A percentile compares a stretch with the other conserved stretches of the same genome.
Evolutionary conservation across 345 rosid genomes (phyloP).

Genomic region (Salix exigua): DNA sequence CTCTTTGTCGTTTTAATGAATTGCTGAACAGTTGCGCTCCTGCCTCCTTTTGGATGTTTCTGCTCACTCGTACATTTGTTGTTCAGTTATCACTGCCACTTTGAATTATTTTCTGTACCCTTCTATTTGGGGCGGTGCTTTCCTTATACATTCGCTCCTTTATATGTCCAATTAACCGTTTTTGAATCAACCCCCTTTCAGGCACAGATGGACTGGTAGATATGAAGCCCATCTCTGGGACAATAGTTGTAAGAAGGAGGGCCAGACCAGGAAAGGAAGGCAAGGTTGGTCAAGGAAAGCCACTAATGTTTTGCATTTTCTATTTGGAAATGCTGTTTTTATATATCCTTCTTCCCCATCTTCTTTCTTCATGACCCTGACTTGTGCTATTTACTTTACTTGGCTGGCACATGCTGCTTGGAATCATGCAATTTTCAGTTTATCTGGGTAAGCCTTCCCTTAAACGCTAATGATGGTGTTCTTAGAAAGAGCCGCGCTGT

Average conservation of each 20-base stretch:
- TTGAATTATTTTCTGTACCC: neutral
- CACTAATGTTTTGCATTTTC: conserved; percentile 6
- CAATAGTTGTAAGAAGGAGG: conserved; percentile 85
- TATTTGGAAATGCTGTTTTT: conserved; percentile 29
- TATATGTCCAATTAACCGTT: neutral
- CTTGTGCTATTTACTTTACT: conserved; percentile 24
- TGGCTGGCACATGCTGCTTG: conserved; percentile 25
- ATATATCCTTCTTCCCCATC: conserved; percentile 8
- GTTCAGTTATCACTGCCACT: neutral
- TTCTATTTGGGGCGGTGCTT: neutral
- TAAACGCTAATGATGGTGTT: neutral
- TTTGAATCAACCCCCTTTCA: conserved; percentile 14
- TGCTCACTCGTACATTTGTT: neutral
- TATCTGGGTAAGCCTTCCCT: conserved; percentile 55
- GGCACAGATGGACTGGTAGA: conserved; percentile 86
- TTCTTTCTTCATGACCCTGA: conserved; percentile 30
- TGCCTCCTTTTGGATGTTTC: neutral
- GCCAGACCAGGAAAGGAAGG: conserved; percentile 88
- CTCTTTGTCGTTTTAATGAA: neutral
- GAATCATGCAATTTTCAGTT: conserved; percentile 42
- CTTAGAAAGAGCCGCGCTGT: neutral
- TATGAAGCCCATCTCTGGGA: conserved; percentile 92
- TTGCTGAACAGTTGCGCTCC: neutral
- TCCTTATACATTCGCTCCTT: neutral
- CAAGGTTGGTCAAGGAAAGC: conserved; percentile 55